Percentiles rank a stretch among this genome's conserved stretches.
Conservation (phyloP, 2,329 filamentous ascomycete species). For the Cephalotrichum gorgonifer region DNA sequence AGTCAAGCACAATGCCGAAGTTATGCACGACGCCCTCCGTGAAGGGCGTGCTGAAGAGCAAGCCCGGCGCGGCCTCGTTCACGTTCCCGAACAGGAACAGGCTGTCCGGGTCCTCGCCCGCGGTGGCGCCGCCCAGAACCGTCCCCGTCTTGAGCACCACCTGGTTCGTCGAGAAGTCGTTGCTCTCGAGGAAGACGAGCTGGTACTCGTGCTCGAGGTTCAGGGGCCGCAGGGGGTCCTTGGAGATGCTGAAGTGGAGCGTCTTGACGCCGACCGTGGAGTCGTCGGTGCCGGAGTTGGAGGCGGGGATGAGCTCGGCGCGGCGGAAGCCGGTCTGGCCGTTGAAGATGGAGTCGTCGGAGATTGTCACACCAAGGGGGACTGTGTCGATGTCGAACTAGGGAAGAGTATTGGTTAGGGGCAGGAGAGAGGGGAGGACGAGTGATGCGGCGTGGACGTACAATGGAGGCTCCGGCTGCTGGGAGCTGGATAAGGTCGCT, state of each 20-base stretch:
- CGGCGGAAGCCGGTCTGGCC: conserved; percentile 50
- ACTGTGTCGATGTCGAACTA: conserved; percentile 32
- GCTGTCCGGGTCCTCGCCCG: conserved; percentile 22
- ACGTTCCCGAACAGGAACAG: conserved; percentile 37
- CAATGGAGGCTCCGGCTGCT: conserved; percentile 24
- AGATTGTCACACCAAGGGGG: conserved; percentile 44
- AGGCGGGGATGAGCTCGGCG: conserved; percentile 41
- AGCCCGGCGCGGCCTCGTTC: conserved; percentile 24
- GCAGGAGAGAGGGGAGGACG: conserved; percentile 8
- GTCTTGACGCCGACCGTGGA: conserved; percentile 46
- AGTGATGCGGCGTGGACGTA: conserved; percentile 13
- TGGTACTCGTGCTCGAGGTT: conserved; percentile 54
- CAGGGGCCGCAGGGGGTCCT: conserved; percentile 36
- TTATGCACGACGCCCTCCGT: conserved; percentile 46
- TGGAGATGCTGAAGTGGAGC: conserved; percentile 48
- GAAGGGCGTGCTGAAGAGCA: conserved; percentile 41
- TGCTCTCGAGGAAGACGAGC: conserved; percentile 38
- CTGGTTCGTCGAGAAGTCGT: conserved; percentile 38
- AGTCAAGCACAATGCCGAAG: conserved; percentile 50
- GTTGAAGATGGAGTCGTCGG: conserved; percentile 49
- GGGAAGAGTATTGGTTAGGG: conserved; percentile 9
- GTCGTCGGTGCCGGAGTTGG: conserved; percentile 39
- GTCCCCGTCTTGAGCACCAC: conserved; percentile 45
- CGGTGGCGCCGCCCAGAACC: conserved; percentile 28
- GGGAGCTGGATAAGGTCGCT: conserved; percentile 39